Evolutionary conservation across 148 eudicot species (phyloP).

Genomic region (Camellia japonica): DNA sequence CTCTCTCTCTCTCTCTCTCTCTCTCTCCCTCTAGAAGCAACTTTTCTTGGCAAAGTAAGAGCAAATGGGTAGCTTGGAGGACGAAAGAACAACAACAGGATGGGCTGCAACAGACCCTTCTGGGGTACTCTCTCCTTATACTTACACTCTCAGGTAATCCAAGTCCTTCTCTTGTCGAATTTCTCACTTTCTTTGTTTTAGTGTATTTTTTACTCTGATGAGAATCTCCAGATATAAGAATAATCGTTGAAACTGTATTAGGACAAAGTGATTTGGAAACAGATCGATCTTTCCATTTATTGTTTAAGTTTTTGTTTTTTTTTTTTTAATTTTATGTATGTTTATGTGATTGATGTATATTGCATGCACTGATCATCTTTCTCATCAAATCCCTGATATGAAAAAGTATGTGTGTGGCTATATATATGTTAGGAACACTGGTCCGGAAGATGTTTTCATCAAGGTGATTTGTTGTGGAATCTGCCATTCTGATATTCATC

Average conservation of each 20-base stretch:
- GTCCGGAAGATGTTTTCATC: slow-evolving; percentile 72
- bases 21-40: not conserved
- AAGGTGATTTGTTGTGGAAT: slow-evolving; percentile 74
- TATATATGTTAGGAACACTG: slow-evolving; percentile 50
- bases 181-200: too few species aligned
- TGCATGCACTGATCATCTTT: not conserved
- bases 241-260: too few species aligned
- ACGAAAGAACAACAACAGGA: slow-evolving; percentile 56
- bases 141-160: slow-evolving; percentile 68
- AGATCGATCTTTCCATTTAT: too few species aligned
- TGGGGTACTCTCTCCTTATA: slow-evolving; percentile 79
- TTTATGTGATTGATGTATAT: too few species aligned
- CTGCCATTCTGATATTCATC: slow-evolving; percentile 89
- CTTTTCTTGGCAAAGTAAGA: not conserved
- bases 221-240: too few species aligned
- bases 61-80: slow-evolving; percentile 54
- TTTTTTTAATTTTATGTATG: too few species aligned
- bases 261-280: too few species aligned
- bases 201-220: too few species aligned
- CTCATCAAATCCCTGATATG: too few species aligned
- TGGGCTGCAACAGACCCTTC: slow-evolving; percentile 91
- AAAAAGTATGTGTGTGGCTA: too few species aligned
- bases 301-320: too few species aligned
- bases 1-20: not conserved
- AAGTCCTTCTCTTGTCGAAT: too few species aligned